Conservation (phyloP, 176 grass and related monocot species). For the Carex pumila region DNA sequence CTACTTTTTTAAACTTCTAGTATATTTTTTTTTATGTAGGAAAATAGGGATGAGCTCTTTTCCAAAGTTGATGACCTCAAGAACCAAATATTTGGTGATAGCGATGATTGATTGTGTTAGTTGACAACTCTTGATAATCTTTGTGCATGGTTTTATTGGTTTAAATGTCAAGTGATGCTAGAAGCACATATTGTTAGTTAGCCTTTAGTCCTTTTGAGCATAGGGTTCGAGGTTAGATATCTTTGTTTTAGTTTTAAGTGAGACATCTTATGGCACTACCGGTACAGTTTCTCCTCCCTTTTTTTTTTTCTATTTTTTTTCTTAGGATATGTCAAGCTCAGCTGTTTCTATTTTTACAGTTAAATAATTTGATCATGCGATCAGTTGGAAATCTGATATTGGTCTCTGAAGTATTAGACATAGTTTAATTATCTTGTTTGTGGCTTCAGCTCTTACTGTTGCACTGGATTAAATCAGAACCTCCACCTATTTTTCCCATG, state of each 20-base stretch:
- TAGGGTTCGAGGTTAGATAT: background rate
- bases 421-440: background rate
- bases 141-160: background rate
- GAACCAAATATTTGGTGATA: constrained; percentile 50
- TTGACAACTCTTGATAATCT: background rate
- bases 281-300: background rate
- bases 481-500: background rate
- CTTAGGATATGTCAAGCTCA: background rate
- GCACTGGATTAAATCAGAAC: background rate
- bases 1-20: background rate
- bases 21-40: constrained; percentile 22
- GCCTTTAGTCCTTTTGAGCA: constrained; percentile 9
- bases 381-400: background rate
- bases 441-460: background rate
- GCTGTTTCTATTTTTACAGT: background rate
- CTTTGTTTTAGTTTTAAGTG: background rate
- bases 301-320: background rate
- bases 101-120: constrained; percentile 26
- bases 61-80: constrained; percentile 42
- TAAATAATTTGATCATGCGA: background rate
- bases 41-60: constrained; percentile 55
- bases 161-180: background rate
- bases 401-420: background rate
- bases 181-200: background rate
- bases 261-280: background rate